These are phyloP conservation scores for Clitoria ternatea DNA, from an alignment of 306 rosid genomes.

Conservation along the genomic window DNA sequence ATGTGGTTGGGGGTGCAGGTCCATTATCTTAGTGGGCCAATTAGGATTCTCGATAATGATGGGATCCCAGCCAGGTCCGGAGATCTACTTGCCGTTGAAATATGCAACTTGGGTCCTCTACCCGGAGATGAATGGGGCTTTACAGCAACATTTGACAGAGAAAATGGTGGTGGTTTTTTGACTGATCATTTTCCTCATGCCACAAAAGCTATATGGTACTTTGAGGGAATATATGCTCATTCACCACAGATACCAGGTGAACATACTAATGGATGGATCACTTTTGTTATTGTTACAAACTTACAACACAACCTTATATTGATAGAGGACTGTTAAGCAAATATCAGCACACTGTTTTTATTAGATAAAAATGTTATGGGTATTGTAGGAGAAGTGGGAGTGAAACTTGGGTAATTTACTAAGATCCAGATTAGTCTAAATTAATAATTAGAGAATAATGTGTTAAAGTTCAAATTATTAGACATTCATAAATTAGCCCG, in stretches of 20 bases:
- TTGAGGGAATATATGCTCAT: slow-evolving; percentile 85
- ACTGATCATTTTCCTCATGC: slow-evolving; percentile 86
- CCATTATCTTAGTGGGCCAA: slow-evolving; percentile 86
- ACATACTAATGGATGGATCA: not conserved
- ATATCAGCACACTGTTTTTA: no score
- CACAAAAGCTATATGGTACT: slow-evolving; percentile 88
- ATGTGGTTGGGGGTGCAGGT: slow-evolving; percentile 32
- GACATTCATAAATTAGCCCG: no score
- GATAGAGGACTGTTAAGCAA: no score
- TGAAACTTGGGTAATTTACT: no score
- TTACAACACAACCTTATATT: not conserved
- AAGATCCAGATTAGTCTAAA: no score
- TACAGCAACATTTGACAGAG: slow-evolving; percentile 88
- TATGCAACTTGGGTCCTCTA: slow-evolving; percentile 88
- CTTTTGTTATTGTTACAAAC: not conserved
- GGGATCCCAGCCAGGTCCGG: slow-evolving; percentile 84
- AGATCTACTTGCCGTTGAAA: slow-evolving; percentile 81
- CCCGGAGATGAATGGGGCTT: slow-evolving; percentile 96
- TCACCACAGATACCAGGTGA: slow-evolving; percentile 97
- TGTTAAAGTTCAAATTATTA: no score
- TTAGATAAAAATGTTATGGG: no score
- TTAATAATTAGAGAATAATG: no score
- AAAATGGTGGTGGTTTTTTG: slow-evolving; percentile 91
- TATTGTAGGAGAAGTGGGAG: no score
- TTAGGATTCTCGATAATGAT: slow-evolving; percentile 60